Evolutionary conservation across 73 alveolate species (phyloP), one percentile per base, ranked within the genome.

Genomic region (Diophrys sp.): DNA sequence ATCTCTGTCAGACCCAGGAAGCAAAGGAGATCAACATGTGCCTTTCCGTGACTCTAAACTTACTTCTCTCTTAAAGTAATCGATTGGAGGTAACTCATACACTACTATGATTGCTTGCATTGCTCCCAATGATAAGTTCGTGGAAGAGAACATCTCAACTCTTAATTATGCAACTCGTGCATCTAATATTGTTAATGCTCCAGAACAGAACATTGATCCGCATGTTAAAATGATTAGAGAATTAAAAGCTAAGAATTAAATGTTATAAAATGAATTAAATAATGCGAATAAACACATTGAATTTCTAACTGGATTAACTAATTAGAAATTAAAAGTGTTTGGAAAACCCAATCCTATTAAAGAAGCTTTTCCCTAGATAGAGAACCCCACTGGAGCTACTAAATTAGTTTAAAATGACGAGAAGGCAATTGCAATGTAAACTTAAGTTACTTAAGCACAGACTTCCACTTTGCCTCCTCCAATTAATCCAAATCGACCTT

Each of bases 21-120:
- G 54, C 85, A 87, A 69, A 31, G 92, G 82, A 56, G 34, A 78
- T 23, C 62, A 82, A 71, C 88, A 90, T 85, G 95, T 96, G 24
- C 99, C 99, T n/a, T 97, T 93, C 82, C 81, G 99, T 71, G 99
- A 97, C 80, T 94, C 99, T 0, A 97, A 97, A 80, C 89, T 97
- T 29, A 97, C 99, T 0, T 81, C 99, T 75, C 85, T 97, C 70
- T 82, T 97, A 56, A 95, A 95, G 73, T 93, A 97, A 76, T 83
- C 97, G n/a, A 80, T 97, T 29, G 99, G 99, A 33, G 99, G 99
- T 25, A 97, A 97, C 83, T 85, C 97, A 31, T 88, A 85, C 73
- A 91, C 98, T 68, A 80, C 94, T 23, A 97, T 97, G 99, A 87
- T 97, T 79, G 99, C 98, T 23, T 97, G 99, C 79, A 88, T 97